phyloP scores from a whole-genome alignment of 768 basidiomycete genomes.

The Cytidiella melzeri region DNA sequence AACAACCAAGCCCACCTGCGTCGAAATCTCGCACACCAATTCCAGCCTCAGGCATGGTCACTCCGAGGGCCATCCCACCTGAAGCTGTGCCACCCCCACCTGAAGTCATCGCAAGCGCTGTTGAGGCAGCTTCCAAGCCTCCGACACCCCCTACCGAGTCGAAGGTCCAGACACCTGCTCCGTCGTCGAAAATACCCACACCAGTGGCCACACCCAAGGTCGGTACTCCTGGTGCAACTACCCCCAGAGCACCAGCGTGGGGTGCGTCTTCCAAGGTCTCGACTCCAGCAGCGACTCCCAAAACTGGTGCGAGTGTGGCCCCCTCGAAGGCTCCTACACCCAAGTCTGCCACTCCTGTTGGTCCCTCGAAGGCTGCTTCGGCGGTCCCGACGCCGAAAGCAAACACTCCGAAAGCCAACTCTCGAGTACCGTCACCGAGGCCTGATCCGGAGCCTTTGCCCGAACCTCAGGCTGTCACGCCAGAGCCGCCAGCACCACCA shows the following conservation, averaged over 20 bases:
- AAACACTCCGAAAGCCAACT: slow-evolving; percentile 5
- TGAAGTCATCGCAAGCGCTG: background rate
- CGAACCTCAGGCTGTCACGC: slow-evolving; percentile 12
- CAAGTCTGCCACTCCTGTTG: slow-evolving; percentile 1
- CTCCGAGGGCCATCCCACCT: background rate
- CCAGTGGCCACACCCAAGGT: slow-evolving; percentile 13
- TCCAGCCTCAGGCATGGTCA: slow-evolving; percentile 3
- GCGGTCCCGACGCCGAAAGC: slow-evolving; percentile 9
- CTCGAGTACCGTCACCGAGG: slow-evolving; percentile 1
- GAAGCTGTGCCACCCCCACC: background rate
- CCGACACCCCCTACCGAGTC: slow-evolving; percentile 15
- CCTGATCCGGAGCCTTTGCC: slow-evolving; percentile 1
- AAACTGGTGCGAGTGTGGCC: background rate
- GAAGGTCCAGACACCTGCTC: slow-evolving; percentile 7
- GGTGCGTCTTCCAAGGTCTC: background rate
- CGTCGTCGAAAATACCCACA: slow-evolving; percentile 15
- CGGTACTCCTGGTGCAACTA: slow-evolving; percentile 7
- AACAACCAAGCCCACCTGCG: slow-evolving; percentile 1
- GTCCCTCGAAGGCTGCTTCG: slow-evolving; percentile 1
- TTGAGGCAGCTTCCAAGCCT: slow-evolving; percentile 10
- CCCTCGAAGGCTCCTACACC: slow-evolving; percentile 1
- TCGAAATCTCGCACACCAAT: background rate
- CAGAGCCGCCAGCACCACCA: slow-evolving; percentile 10
- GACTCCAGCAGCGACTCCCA: slow-evolving; percentile 1
- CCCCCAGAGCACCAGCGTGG: slow-evolving; percentile 1